Evolutionary conservation across 345 rosid species (phyloP), one percentile per base, ranked within the genome.

Genomic region (Corchorus olitorius): DNA sequence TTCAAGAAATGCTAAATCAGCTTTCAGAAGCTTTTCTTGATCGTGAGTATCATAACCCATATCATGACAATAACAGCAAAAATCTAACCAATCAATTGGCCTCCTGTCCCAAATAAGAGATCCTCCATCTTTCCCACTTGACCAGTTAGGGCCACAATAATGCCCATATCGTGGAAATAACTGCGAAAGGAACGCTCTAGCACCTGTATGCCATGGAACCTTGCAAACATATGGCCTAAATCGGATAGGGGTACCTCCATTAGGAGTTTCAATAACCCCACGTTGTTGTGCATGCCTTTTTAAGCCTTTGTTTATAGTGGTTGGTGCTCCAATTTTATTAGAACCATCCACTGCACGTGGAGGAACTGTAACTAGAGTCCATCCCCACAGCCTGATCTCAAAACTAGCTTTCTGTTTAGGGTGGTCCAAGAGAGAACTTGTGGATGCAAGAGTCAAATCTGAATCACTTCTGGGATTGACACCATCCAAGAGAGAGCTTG

Each of bases 61-160:
- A 72, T 96, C 98, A 82, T 96, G 98, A 77, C 99, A 96, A 82
- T 93, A 96, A 86, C 99, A 96, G 75, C 98, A 95, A 80, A 84
- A 94, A 75, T 95, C 99, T 82, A 95, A 84, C 99, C 97, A 92
- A 85, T 95, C 99, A 60, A 90, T 95, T 7, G 98, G 98, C 67
- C 99, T 88, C 88, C 75, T 89, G 70, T 96, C 99, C 99, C 99
- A 96, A 33, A 96, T 41, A 58, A 59, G 84, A 11, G 98, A 90
- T 13, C 99, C 99, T 4, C 86, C 76, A 79, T 91, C 89, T 81
- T 96, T 96, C 68, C 98, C 99, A 72, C 99, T 96, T 0, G 99
- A 96, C 99, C 99, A 96, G 43, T 96, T 96, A 0, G 99, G 99
- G 22, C 98, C 99, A 82, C 99, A 96, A 70, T 96, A 96, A 84